A percentile compares a stretch with the other conserved stretches of the same genome.
phyloP scores from a whole-genome alignment of 108 stramenopile genomes.

The Seminavis robusta region DNA sequence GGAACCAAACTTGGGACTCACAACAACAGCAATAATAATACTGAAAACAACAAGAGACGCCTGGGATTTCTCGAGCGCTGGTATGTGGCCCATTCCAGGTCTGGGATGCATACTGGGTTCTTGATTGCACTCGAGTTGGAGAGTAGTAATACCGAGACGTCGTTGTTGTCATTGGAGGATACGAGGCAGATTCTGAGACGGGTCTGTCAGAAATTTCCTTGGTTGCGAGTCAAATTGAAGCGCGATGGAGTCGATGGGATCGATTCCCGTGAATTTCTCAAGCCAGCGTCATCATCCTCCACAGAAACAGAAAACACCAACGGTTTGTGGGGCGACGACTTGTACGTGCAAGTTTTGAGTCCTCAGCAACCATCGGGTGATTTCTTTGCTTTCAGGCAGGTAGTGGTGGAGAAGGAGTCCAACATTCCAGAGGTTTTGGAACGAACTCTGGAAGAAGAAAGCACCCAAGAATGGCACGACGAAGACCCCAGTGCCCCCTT shows the following conservation, averaged over 20 bases:
- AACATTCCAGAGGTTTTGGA: neutral
- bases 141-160: neutral
- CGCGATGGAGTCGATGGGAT: neutral
- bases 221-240: neutral
- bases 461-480: neutral
- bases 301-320: neutral
- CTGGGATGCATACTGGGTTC: neutral
- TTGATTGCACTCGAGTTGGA: neutral
- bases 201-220: neutral
- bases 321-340: neutral
- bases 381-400: neutral
- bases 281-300: neutral
- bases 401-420: no score
- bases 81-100: neutral
- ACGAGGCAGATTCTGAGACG: neutral
- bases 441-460: neutral
- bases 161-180: no score
- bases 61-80: neutral
- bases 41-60: neutral
- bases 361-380: neutral
- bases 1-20: no score
- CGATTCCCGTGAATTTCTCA: neutral
- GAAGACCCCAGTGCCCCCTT: neutral
- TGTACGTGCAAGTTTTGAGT: neutral
- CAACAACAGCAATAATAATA: neutral